phyloP scores from a whole-genome alignment of 1,284 basidiomycete species.

The Xerocomus amazonicus region DNA sequence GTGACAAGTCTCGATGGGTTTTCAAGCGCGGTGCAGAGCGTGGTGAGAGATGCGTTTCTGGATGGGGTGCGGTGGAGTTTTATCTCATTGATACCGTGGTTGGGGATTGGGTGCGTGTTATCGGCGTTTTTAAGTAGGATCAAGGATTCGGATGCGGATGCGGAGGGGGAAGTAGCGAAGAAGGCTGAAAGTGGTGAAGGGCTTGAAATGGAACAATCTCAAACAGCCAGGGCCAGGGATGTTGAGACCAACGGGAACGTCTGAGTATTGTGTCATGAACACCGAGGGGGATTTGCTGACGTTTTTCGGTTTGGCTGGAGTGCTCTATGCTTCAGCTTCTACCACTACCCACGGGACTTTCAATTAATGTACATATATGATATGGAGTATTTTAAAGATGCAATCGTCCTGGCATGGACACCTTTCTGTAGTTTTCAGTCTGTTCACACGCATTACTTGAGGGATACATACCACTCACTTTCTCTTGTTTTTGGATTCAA shows the following conservation, averaged over 20 bases:
- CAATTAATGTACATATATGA: no score
- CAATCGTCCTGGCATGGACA: no score
- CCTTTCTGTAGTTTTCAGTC: no score
- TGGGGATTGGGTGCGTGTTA: slow-evolving; percentile 34
- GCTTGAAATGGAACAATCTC: no score
- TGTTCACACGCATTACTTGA: no score
- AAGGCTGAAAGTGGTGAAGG: background rate
- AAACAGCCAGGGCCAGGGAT: background rate
- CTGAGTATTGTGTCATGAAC: no score
- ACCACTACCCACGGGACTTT: no score
- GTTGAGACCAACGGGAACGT: no score
- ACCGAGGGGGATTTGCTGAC: background rate
- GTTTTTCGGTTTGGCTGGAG: background rate
- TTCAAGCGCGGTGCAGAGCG: slow-evolving; percentile 32
- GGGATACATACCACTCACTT: no score
- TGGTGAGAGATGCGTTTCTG: slow-evolving; percentile 41
- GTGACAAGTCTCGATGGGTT: slow-evolving; percentile 37
- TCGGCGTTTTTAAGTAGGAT: slow-evolving; percentile 41
- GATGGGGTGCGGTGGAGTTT: slow-evolving; percentile 43
- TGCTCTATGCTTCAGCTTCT: no score
- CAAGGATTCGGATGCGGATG: slow-evolving; percentile 12
- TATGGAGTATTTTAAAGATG: no score
- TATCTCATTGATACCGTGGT: slow-evolving; percentile 47
- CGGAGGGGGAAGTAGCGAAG: background rate
- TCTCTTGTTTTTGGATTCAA: no score